Conservation (phyloP, 495 filamentous ascomycete species). For the Talaromyces adpressus region DNA sequence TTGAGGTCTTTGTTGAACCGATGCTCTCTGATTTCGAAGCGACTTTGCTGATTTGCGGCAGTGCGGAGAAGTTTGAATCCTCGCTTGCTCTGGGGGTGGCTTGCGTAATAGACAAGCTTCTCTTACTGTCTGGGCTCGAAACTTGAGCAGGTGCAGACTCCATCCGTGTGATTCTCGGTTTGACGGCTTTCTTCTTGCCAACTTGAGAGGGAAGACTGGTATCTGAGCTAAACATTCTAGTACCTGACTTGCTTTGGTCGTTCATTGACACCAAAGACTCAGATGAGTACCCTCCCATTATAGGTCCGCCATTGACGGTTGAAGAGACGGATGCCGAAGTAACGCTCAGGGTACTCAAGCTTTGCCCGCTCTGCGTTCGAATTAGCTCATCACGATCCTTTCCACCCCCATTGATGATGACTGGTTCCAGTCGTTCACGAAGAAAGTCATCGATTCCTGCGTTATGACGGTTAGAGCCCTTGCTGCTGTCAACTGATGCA, state of each 20-base stretch:
- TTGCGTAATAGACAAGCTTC: not conserved
- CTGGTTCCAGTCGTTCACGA: slow-evolving; percentile 72
- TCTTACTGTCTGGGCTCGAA: not conserved
- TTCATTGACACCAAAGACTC: slow-evolving; percentile 28
- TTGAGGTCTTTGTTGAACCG: not conserved
- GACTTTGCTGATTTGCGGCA: slow-evolving; percentile 1
- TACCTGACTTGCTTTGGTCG: slow-evolving; percentile 1
- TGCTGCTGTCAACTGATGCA: slow-evolving; percentile 42
- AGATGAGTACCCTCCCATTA: slow-evolving; percentile 24
- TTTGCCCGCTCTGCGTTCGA: slow-evolving; percentile 59
- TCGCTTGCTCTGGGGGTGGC: not conserved
- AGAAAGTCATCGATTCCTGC: slow-evolving; percentile 63
- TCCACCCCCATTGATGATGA: slow-evolving; percentile 75
- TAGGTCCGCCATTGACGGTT: slow-evolving; percentile 12
- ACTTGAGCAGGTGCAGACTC: slow-evolving; percentile 1
- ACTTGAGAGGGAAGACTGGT: slow-evolving; percentile 4
- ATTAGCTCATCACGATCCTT: slow-evolving; percentile 41
- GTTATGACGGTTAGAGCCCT: slow-evolving; percentile 45
- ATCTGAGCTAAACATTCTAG: slow-evolving; percentile 1
- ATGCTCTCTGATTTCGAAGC: not conserved
- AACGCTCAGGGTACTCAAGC: slow-evolving; percentile 45
- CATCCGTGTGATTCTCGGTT: not conserved
- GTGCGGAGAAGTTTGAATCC: slow-evolving; percentile 4
- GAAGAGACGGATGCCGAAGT: slow-evolving; percentile 31
- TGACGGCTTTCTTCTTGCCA: not conserved